These are phyloP conservation scores for Cerrena zonata DNA, from an alignment of 1,284 basidiomycete species.

Conservation along the genomic window DNA sequence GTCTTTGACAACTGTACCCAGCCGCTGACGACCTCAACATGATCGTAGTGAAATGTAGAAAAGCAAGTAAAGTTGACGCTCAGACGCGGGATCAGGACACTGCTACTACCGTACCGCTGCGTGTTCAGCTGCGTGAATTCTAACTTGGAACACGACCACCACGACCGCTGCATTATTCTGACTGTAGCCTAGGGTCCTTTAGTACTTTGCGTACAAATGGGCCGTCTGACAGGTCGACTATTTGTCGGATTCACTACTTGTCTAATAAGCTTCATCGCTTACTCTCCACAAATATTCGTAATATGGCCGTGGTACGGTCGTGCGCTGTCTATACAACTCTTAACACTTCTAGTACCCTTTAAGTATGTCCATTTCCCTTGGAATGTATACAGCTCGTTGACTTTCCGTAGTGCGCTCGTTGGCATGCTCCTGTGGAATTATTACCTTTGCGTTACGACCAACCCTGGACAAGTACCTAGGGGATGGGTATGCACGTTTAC, in stretches of 20 bases:
- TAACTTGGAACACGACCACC: background rate
- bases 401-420: slow-evolving; percentile 56
- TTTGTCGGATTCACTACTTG: slow-evolving; percentile 65
- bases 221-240: slow-evolving; percentile 50
- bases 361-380: slow-evolving; percentile 53
- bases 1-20: background rate
- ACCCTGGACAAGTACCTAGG: slow-evolving; percentile 79
- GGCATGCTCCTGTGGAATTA: slow-evolving; percentile 84
- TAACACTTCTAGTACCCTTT: slow-evolving; percentile 77
- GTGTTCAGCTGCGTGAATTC: too few relatives aligned
- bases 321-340: slow-evolving; percentile 63
- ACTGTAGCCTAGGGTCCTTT: background rate
- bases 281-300: slow-evolving; percentile 83
- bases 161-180: background rate
- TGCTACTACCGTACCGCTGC: background rate
- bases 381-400: background rate
- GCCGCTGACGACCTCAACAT: background rate
- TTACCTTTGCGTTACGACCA: slow-evolving; percentile 69
- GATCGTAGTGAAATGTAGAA: background rate
- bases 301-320: slow-evolving; percentile 88
- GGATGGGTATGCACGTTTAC: slow-evolving; percentile 62
- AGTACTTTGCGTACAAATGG: slow-evolving; percentile 28
- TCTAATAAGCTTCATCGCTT: slow-evolving; percentile 85
- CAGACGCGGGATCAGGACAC: too few relatives aligned
- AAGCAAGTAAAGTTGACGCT: background rate